A percentile compares a stretch with the other conserved stretches of the same genome.
phyloP scores from a whole-genome alignment of 2,329 filamentous ascomycete species.

The Penicillium capsulatum region DNA sequence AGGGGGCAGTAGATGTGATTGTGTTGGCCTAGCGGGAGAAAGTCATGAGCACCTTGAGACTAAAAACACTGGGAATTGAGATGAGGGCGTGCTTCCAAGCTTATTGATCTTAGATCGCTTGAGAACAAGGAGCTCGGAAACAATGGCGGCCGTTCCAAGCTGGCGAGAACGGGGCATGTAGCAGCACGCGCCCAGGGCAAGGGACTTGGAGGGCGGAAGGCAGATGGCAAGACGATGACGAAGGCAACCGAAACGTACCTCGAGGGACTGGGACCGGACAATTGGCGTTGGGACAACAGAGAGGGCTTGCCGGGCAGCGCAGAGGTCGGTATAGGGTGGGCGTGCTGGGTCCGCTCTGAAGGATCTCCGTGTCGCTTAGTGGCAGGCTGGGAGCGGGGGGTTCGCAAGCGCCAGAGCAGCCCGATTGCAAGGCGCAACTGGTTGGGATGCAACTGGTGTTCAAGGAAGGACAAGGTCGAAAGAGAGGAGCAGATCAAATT shows the following conservation, averaged over 20 bases:
- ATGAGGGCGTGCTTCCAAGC: not conserved
- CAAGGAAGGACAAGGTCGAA: not conserved
- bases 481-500: constrained; percentile 2
- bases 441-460: constrained; percentile 1
- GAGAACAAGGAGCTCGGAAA: constrained; percentile 1
- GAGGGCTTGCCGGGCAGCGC: constrained; percentile 5
- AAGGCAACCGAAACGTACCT: constrained; percentile 15
- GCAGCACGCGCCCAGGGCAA: constrained; percentile 24
- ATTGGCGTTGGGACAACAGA: constrained; percentile 15
- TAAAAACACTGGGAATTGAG: constrained; percentile 6
- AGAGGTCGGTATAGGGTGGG: constrained; percentile 17
- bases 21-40: constrained; percentile 28
- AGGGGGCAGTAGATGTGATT: constrained; percentile 24
- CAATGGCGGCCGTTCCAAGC: constrained; percentile 14
- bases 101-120: not conserved
- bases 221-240: constrained; percentile 5
- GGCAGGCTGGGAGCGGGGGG: constrained; percentile 36
- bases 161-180: constrained; percentile 14
- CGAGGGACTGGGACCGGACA: constrained; percentile 9
- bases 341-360: constrained; percentile 26
- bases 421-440: constrained; percentile 12
- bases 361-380: constrained; percentile 42
- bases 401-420: constrained; percentile 24
- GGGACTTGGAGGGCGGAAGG: constrained; percentile 10
- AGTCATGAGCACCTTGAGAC: constrained; percentile 27